Evolutionary conservation across 495 filamentous ascomycete species (phyloP).

Genomic region (Terfezia claveryi): DNA sequence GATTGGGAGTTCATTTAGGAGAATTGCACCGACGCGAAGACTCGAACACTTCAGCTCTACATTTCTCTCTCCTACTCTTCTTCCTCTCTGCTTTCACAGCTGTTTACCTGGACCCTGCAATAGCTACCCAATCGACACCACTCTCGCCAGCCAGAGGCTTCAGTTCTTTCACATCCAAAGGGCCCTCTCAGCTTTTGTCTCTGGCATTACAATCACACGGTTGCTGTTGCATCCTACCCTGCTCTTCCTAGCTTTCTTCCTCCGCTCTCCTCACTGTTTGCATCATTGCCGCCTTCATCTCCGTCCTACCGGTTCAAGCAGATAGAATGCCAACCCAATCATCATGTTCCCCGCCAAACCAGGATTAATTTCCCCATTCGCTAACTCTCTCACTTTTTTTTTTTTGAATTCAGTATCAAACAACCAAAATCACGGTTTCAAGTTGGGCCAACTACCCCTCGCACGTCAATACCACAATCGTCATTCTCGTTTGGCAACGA

Average conservation of each 20-base stretch:
- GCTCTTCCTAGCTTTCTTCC: background rate
- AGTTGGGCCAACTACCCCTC: background rate
- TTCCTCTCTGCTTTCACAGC: too few relatives aligned
- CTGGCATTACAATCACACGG: too few relatives aligned
- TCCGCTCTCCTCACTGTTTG: background rate
- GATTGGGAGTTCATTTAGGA: background rate
- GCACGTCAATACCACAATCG: background rate
- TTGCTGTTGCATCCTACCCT: background rate
- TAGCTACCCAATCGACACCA: too few relatives aligned
- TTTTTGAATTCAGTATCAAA: background rate
- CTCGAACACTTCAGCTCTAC: too few relatives aligned
- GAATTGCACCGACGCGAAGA: too few relatives aligned
- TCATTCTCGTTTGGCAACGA: background rate
- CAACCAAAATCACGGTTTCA: background rate
- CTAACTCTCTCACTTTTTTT: background rate
- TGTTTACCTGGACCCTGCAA: too few relatives aligned
- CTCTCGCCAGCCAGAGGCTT: too few relatives aligned
- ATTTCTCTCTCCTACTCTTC: too few relatives aligned
- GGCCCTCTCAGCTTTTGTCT: too few relatives aligned
- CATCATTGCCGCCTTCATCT: background rate
- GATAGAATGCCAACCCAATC: background rate
- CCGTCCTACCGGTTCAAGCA: background rate
- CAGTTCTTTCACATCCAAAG: too few relatives aligned
- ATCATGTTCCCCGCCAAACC: too few relatives aligned
- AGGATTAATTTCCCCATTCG: background rate